Conservation (phyloP, 2,329 filamentous ascomycete species). For the Amphichorda felina region DNA sequence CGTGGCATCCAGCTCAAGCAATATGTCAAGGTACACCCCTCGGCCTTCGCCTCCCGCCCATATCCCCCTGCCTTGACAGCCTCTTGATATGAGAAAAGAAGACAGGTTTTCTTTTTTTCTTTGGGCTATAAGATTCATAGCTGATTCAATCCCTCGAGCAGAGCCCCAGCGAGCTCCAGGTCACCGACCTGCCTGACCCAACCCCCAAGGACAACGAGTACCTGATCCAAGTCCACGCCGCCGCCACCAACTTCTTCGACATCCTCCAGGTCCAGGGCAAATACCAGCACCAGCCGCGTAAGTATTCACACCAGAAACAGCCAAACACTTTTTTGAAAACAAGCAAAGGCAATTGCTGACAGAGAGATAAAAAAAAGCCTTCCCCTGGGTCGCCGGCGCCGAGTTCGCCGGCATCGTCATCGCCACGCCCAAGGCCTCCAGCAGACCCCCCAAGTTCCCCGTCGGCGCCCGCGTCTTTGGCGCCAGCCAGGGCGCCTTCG, state of each 20-base stretch:
- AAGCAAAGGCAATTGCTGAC: background rate
- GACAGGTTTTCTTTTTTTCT: no score
- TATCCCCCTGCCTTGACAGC: no score
- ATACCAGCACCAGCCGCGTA: slow-evolving; percentile 81
- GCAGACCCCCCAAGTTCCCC: slow-evolving; percentile 49
- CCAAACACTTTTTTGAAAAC: no score
- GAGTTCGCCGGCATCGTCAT: slow-evolving; percentile 79
- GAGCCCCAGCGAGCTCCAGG: slow-evolving; percentile 68
- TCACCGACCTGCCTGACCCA: slow-evolving; percentile 65
- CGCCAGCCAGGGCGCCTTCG: slow-evolving; percentile 75
- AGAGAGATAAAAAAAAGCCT: slow-evolving; percentile 30
- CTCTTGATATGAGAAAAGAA: no score
- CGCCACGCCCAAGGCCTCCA: slow-evolving; percentile 40
- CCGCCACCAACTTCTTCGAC: slow-evolving; percentile 94
- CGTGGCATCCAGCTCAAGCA: slow-evolving; percentile 61
- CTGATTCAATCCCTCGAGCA: slow-evolving; percentile 23
- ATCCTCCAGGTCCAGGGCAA: slow-evolving; percentile 90
- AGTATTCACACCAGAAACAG: background rate
- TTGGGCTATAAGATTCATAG: no score
- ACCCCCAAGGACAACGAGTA: slow-evolving; percentile 63
- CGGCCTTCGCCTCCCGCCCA: no score
- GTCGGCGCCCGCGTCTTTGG: slow-evolving; percentile 80
- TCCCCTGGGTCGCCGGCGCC: slow-evolving; percentile 78
- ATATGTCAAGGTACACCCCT: slow-evolving; percentile 53
- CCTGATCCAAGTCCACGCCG: slow-evolving; percentile 73